Conservation (phyloP, 2,329 filamentous ascomycete species). For the Hypocreales sp. region DNA sequence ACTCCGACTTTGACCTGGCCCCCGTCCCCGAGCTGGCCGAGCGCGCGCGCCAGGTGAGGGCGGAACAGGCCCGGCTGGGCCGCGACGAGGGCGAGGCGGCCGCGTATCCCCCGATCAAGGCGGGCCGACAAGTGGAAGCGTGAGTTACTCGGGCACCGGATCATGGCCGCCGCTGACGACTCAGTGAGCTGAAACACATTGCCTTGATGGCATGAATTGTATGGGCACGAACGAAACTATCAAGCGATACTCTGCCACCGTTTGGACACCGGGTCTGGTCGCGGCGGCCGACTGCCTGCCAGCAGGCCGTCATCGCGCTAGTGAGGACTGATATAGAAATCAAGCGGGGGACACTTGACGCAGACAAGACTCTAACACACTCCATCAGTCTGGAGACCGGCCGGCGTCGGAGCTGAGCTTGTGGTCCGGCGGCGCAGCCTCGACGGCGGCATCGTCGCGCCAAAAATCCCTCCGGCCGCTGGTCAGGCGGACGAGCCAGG, state of each 20-base stretch:
- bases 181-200: constrained; percentile 36
- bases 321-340: too few relatives aligned
- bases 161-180: background rate
- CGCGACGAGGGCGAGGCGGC: constrained; percentile 36
- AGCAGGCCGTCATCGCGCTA: too few relatives aligned
- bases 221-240: constrained; percentile 1
- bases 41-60: constrained; percentile 26
- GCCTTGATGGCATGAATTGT: constrained; percentile 28
- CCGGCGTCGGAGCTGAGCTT: constrained; percentile 5
- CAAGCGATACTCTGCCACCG: too few relatives aligned
- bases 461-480: constrained; percentile 63
- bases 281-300: too few relatives aligned
- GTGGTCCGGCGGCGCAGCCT: constrained; percentile 2
- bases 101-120: constrained; percentile 37
- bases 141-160: too few relatives aligned
- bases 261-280: too few relatives aligned
- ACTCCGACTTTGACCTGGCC: constrained; percentile 37
- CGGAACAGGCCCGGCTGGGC: constrained; percentile 30
- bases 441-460: constrained; percentile 21
- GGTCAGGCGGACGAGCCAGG: constrained; percentile 50
- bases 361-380: too few relatives aligned
- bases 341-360: too few relatives aligned
- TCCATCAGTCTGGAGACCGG: constrained; percentile 1
- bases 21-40: constrained; percentile 33
- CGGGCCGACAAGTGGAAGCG: constrained; percentile 42